phyloP scores from a whole-genome alignment of 2,329 filamentous ascomycete genomes.

The Ascochyta fabae region DNA sequence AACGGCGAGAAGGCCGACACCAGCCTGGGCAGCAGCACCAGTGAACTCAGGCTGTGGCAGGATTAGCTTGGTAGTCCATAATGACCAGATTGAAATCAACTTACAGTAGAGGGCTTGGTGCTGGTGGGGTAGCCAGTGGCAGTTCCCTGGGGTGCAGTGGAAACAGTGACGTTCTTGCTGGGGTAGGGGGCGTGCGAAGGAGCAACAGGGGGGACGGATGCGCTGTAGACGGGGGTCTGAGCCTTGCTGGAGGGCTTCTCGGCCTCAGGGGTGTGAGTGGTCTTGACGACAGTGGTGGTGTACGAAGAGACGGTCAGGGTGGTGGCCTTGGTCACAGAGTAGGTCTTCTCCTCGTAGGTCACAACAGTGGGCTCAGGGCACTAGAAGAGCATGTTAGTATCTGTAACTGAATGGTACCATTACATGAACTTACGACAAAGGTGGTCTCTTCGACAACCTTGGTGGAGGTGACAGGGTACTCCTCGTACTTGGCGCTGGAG shows the following conservation, averaged over 20 bases:
- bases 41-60: slow-evolving; percentile 51
- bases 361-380: too few species aligned
- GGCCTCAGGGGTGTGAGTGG: slow-evolving; percentile 24
- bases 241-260: slow-evolving; percentile 24
- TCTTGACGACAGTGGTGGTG: slow-evolving; percentile 22
- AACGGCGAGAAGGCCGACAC: slow-evolving; percentile 60
- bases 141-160: slow-evolving; percentile 27
- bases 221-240: slow-evolving; percentile 18
- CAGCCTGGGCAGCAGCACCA: slow-evolving; percentile 59
- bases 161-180: slow-evolving; percentile 31
- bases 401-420: too few species aligned
- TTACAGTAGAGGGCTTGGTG: slow-evolving; percentile 30
- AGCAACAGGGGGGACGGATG: slow-evolving; percentile 21
- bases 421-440: slow-evolving; percentile 5
- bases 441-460: slow-evolving; percentile 14
- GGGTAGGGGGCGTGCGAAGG: slow-evolving; percentile 26
- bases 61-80: slow-evolving; percentile 3
- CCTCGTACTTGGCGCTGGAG: slow-evolving; percentile 11
- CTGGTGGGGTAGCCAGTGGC: slow-evolving; percentile 37
- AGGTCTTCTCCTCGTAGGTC: slow-evolving; percentile 28
- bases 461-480: slow-evolving; percentile 17
- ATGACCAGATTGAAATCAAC: not conserved
- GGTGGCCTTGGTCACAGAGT: slow-evolving; percentile 13
- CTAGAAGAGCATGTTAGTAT: too few species aligned
- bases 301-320: slow-evolving; percentile 8